Evolutionary conservation across 2,329 filamentous ascomycete genomes (phyloP).

Genomic region (Penicillium sp.): DNA sequence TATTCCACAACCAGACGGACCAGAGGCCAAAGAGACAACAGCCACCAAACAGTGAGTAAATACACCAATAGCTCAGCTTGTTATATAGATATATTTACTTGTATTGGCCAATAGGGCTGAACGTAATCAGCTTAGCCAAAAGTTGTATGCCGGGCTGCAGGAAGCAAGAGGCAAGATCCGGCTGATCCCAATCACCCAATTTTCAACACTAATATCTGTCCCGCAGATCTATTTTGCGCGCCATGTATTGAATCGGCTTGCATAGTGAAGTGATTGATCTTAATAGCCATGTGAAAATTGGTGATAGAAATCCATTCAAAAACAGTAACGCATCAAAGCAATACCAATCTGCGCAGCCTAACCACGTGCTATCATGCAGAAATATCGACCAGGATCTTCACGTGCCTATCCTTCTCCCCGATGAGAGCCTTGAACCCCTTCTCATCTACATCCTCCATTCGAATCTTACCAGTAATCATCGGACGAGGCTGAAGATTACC

Average conservation of each 20-base stretch:
- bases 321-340: background rate
- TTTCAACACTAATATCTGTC: too few species aligned
- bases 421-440: slow-evolving; percentile 59
- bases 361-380: slow-evolving; percentile 12
- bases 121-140: too few species aligned
- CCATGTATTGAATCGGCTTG: too few species aligned
- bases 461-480: slow-evolving; percentile 63
- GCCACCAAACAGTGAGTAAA: background rate
- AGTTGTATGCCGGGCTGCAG: too few species aligned
- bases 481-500: slow-evolving; percentile 53
- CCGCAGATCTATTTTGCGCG: too few species aligned
- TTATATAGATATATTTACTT: too few species aligned
- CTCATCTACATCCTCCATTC: slow-evolving; percentile 57
- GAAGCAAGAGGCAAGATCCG: too few species aligned
- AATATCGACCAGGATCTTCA: slow-evolving; percentile 58
- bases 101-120: too few species aligned
- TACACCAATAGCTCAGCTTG: too few species aligned
- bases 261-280: too few species aligned
- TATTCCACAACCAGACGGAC: background rate
- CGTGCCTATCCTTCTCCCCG: slow-evolving; percentile 60
- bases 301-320: background rate
- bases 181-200: too few species aligned
- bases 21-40: background rate
- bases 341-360: background rate
- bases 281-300: too few species aligned